Evolutionary conservation across 2,329 filamentous ascomycete genomes (phyloP).

Genomic region (Chaetomium strumarium): DNA sequence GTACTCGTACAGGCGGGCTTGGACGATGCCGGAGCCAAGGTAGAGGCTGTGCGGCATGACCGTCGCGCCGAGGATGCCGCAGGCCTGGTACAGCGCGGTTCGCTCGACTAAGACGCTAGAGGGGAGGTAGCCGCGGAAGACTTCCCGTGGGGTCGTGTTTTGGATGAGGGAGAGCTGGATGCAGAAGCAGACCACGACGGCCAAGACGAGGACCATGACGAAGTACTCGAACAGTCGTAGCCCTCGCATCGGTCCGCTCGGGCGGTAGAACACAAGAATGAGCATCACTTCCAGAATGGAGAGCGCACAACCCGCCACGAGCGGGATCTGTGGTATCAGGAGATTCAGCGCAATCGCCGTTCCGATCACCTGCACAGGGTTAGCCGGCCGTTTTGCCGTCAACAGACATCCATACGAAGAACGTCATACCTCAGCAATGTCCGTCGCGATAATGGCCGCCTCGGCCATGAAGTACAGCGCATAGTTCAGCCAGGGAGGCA

Average conservation of each 20-base stretch:
- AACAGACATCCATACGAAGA: background rate
- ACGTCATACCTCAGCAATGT: slow-evolving; percentile 55
- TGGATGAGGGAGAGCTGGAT: slow-evolving; percentile 60
- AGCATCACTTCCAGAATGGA: slow-evolving; percentile 63
- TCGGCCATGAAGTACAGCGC: slow-evolving; percentile 58
- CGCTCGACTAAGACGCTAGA: slow-evolving; percentile 53
- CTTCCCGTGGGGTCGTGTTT: slow-evolving; percentile 48
- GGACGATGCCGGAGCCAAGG: slow-evolving; percentile 63
- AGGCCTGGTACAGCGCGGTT: slow-evolving; percentile 59
- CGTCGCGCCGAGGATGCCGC: slow-evolving; percentile 71
- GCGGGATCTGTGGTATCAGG: slow-evolving; percentile 55
- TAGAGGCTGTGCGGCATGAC: slow-evolving; percentile 67
- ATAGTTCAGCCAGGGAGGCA: slow-evolving; percentile 60
- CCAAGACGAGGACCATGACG: slow-evolving; percentile 58
- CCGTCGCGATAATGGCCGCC: slow-evolving; percentile 63
- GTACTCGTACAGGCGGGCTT: slow-evolving; percentile 59
- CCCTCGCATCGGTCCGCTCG: slow-evolving; percentile 52
- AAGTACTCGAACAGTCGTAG: slow-evolving; percentile 60
- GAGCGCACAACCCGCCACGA: slow-evolving; percentile 63
- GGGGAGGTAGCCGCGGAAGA: slow-evolving; percentile 61
- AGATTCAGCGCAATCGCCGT: slow-evolving; percentile 65
- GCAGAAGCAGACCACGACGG: slow-evolving; percentile 64
- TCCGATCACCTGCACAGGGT: slow-evolving; percentile 51
- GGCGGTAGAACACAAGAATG: slow-evolving; percentile 61
- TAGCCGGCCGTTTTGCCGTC: slow-evolving; percentile 6